Evolutionary conservation across 108 stramenopile genomes (phyloP).

Genomic region (Pseudonitzschia pungens): DNA sequence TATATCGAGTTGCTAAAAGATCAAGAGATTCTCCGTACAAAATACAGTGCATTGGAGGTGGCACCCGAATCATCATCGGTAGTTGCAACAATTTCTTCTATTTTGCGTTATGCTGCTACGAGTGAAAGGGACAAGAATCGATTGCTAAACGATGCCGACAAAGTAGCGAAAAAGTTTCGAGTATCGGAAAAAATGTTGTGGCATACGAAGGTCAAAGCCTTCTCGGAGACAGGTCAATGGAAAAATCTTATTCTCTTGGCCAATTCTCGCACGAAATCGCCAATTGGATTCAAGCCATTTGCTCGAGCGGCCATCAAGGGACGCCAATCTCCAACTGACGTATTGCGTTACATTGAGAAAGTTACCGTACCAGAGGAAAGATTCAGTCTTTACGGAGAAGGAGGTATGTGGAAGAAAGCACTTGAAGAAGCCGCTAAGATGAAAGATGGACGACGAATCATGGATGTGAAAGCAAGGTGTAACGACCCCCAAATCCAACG

Average conservation of each 20-base stretch:
- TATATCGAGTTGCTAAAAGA: slow-evolving; percentile 69
- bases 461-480: slow-evolving; percentile 64
- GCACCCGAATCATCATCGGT: slow-evolving; percentile 70
- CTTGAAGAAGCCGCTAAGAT: slow-evolving; percentile 72
- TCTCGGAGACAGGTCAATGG: slow-evolving; percentile 79
- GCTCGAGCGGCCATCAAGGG: slow-evolving; percentile 77
- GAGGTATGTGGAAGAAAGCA: slow-evolving; percentile 68
- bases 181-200: slow-evolving; percentile 84
- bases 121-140: slow-evolving; percentile 66
- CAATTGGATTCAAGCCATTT: slow-evolving; percentile 85
- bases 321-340: slow-evolving; percentile 49
- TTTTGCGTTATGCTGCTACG: slow-evolving; percentile 62
- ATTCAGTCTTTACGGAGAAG: slow-evolving; percentile 72
- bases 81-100: slow-evolving; percentile 62
- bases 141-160: slow-evolving; percentile 72
- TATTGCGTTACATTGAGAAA: slow-evolving; percentile 69
- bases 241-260: slow-evolving; percentile 60
- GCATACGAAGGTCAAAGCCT: slow-evolving; percentile 80
- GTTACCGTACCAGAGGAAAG: slow-evolving; percentile 70
- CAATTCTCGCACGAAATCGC: slow-evolving; percentile 75
- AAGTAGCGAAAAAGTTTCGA: slow-evolving; percentile 83
- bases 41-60: slow-evolving; percentile 61
- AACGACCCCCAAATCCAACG: slow-evolving; percentile 68
- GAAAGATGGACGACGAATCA: slow-evolving; percentile 61
- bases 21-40: slow-evolving; percentile 68